These are phyloP conservation scores for Crepidotus variabilis DNA, from an alignment of 768 basidiomycete species.

Conservation along the genomic window DNA sequence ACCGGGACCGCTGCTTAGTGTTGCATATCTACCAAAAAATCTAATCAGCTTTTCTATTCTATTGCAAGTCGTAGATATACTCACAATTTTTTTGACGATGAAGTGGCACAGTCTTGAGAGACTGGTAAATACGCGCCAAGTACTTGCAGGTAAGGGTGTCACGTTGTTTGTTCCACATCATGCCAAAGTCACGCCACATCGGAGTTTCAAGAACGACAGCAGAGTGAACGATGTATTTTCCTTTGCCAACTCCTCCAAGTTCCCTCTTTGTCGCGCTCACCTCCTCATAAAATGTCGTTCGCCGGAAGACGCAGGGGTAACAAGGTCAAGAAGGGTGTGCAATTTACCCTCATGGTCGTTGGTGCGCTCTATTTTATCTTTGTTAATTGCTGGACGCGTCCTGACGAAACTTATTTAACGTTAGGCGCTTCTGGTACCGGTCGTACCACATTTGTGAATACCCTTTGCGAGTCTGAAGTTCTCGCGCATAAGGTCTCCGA, in stretches of 20 bases:
- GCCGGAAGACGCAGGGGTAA: conserved; percentile 84
- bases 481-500: conserved; percentile 84
- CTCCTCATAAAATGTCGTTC: conserved; percentile 62
- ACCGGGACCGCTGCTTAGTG: not conserved
- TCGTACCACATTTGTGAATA: conserved; percentile 98
- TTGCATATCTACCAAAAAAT: not conserved
- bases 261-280: conserved; percentile 20
- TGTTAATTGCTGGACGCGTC: conserved; percentile 10
- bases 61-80: no score
- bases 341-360: conserved; percentile 97
- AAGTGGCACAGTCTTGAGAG: no score
- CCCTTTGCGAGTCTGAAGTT: conserved; percentile 95
- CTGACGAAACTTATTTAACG: conserved; percentile 12
- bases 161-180: not conserved
- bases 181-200: conserved; percentile 27
- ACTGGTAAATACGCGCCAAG: not conserved
- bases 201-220: conserved; percentile 38
- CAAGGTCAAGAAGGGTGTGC: conserved; percentile 98
- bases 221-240: conserved; percentile 28
- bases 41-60: no score
- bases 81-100: no score
- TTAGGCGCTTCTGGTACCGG: conserved; percentile 96
- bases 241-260: conserved; percentile 14
- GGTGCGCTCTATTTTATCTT: conserved; percentile 52
- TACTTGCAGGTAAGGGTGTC: not conserved